Evolutionary conservation across 2,329 filamentous ascomycete genomes (phyloP), one percentile per base, ranked within the genome.

Genomic region (Aspergillus nomiae): DNA sequence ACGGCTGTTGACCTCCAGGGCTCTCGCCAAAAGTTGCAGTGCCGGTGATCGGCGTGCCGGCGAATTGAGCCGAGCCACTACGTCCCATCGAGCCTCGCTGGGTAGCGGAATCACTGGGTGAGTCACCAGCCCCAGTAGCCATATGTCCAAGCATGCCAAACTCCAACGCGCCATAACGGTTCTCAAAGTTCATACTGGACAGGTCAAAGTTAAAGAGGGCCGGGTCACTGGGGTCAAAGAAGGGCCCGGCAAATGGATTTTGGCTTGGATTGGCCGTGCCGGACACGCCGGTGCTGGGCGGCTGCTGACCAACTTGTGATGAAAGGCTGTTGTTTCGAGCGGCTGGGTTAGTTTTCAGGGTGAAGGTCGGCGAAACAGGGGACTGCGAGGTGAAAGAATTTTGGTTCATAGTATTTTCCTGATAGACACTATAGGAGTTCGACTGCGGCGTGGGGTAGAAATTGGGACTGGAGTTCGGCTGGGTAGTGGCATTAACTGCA

Each of bases 61-160:
- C 74, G 72, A 80, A 76, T 62, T 78, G 73, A 36, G 76, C 72
- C 24, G 78, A 79, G 63, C 76, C 75, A 67, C 77, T 80, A 60
- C 78, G 76, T 41, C 77, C 77, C 65, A 82, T 78, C 46, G 80
- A 82, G n/a, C 80, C 80, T 65, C 79, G 76, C 50, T 80, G 78
- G n/a, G 78, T 81, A 56, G 74, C 75, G 24, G 77, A 80, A 60
- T 95, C 92, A 60, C 88, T 87, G 6, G 90, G 87, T 8, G 90
- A 91, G 70, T 95, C 92, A n/a, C 89, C 90, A 16, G 92, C 90
- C 16, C 91, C 91, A n/a, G 91, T 92, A 63, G 92, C 92, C 91
- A 99, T 96, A 76, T 98, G 94, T 32, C 92, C 93, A 0, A 99
- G 86, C 87, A 98, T 97, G 59, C 93, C 91, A 76, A 98, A 97